Evolutionary conservation across 1,284 basidiomycete species (phyloP).

Genomic region (Flammula alnicola): DNA sequence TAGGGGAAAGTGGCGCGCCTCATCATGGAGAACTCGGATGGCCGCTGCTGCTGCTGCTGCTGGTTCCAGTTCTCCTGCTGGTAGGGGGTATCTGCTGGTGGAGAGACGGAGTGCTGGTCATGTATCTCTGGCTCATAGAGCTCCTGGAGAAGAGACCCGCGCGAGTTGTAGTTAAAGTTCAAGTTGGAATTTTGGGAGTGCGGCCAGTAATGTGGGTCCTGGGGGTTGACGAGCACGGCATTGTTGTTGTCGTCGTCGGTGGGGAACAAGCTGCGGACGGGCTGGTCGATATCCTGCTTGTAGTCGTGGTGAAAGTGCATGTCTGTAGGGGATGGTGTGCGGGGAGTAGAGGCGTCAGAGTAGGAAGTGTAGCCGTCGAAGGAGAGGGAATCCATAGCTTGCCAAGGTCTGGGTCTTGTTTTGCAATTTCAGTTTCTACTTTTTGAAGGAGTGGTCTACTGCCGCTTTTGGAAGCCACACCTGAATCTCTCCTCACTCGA

Average conservation of each 20-base stretch:
- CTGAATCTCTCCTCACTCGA: neutral
- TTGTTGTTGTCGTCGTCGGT: conserved; percentile 37
- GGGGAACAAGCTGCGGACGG: conserved; percentile 55
- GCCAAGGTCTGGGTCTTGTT: neutral
- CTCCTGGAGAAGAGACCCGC: conserved; percentile 67
- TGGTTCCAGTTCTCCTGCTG: conserved; percentile 31
- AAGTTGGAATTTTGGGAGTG: conserved; percentile 17
- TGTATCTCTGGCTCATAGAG: conserved; percentile 56
- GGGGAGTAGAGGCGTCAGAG: conserved; percentile 66
- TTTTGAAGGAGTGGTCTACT: neutral
- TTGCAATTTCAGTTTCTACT: neutral
- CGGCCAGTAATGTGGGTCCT: conserved; percentile 28
- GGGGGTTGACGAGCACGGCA: conserved; percentile 41
- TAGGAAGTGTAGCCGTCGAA: conserved; percentile 69
- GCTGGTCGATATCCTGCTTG: conserved; percentile 48
- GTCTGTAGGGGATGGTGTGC: conserved; percentile 70
- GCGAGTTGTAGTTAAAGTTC: conserved; percentile 39
- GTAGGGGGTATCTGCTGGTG: conserved; percentile 25
- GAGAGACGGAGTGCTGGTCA: conserved; percentile 34
- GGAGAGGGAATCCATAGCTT: conserved; percentile 57
- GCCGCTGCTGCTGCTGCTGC: conserved; percentile 39
- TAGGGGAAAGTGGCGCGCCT: conserved; percentile 76
- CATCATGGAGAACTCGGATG: conserved; percentile 51
- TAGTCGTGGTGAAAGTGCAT: conserved; percentile 37
- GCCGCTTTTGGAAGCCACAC: neutral